Evolutionary conservation across 805 yeast genomes (phyloP).

Genomic region (Monosporozyma aerobia): DNA sequence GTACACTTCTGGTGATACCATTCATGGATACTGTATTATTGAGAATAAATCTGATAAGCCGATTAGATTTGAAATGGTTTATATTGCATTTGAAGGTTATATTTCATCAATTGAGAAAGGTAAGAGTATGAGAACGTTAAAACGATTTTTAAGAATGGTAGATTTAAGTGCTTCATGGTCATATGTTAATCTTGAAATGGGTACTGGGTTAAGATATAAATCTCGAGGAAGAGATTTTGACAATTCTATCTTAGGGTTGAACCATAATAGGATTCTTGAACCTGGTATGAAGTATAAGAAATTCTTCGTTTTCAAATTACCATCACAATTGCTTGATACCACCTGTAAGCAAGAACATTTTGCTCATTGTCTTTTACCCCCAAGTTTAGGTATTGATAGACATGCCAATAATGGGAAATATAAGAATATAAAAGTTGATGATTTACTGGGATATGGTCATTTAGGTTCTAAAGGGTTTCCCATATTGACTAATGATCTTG

Average conservation of each 20-base stretch:
- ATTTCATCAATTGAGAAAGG: slow-evolving; percentile 20
- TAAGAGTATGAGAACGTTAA: slow-evolving; percentile 14
- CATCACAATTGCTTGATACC: slow-evolving; percentile 42
- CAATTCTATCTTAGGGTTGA: slow-evolving; percentile 32
- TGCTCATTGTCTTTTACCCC: slow-evolving; percentile 31
- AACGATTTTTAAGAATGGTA: slow-evolving; percentile 38
- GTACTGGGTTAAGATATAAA: slow-evolving; percentile 32
- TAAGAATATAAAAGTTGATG: slow-evolving; percentile 22
- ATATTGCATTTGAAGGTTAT: slow-evolving; percentile 47
- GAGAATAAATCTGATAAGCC: slow-evolving; percentile 34
- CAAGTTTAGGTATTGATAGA: slow-evolving; percentile 33
- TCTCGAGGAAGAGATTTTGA: slow-evolving; percentile 21
- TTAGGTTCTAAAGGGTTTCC: slow-evolving; percentile 44
- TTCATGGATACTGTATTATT: slow-evolving; percentile 42
- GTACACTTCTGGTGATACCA: slow-evolving; percentile 46
- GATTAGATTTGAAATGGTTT: slow-evolving; percentile 51
- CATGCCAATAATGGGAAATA: slow-evolving; percentile 19
- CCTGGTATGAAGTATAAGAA: slow-evolving; percentile 46
- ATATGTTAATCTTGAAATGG: slow-evolving; percentile 36
- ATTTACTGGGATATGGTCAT: slow-evolving; percentile 48
- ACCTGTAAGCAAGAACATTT: slow-evolving; percentile 37
- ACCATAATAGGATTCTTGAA: slow-evolving; percentile 35
- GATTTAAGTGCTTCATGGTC: slow-evolving; percentile 47
- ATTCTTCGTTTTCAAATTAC: slow-evolving; percentile 48
- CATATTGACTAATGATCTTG: slow-evolving; percentile 39